Evolutionary conservation across 495 filamentous ascomycete genomes (phyloP).

Genomic region (Xylaria nigripes): DNA sequence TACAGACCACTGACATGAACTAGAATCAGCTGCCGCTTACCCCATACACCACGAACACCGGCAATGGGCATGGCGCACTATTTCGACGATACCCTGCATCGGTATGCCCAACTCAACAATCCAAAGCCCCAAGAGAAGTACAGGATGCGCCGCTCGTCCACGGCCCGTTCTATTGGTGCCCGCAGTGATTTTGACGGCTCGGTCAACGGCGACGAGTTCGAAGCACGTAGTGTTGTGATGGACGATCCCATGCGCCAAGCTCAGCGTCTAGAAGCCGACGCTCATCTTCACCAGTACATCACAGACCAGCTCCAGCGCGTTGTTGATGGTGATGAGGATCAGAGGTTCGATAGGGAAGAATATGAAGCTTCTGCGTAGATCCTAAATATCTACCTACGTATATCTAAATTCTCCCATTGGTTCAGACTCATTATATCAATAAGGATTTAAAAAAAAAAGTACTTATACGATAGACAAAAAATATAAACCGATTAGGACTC

Average conservation of each 20-base stretch:
- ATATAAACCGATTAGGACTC: background rate
- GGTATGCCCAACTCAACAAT: conserved; percentile 30
- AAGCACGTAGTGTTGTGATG: conserved; percentile 23
- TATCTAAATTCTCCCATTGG: no score
- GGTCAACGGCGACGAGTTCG: conserved; percentile 30
- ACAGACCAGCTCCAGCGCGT: conserved; percentile 60
- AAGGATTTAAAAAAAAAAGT: no score
- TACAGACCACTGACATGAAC: conserved; percentile 11
- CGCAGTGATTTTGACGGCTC: conserved; percentile 68
- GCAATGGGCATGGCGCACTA: conserved; percentile 77
- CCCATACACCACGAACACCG: conserved; percentile 85
- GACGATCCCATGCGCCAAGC: conserved; percentile 31
- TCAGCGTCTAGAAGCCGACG: conserved; percentile 48
- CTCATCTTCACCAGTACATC: conserved; percentile 63
- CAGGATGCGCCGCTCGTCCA: conserved; percentile 70
- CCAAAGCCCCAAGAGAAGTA: conserved; percentile 33
- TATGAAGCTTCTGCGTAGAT: conserved; percentile 42
- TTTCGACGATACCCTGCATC: conserved; percentile 84
- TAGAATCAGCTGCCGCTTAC: conserved; percentile 82
- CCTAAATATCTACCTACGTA: no score
- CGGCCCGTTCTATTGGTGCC: conserved; percentile 72
- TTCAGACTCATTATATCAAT: no score
- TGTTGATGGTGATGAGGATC: conserved; percentile 27
- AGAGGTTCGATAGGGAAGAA: conserved; percentile 38
- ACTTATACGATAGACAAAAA: no score